A percentile compares a stretch with the other conserved stretches of the same genome.
Evolutionary conservation across 805 yeast species (phyloP).

Genomic region (Tanozyma kutaoensis): DNA sequence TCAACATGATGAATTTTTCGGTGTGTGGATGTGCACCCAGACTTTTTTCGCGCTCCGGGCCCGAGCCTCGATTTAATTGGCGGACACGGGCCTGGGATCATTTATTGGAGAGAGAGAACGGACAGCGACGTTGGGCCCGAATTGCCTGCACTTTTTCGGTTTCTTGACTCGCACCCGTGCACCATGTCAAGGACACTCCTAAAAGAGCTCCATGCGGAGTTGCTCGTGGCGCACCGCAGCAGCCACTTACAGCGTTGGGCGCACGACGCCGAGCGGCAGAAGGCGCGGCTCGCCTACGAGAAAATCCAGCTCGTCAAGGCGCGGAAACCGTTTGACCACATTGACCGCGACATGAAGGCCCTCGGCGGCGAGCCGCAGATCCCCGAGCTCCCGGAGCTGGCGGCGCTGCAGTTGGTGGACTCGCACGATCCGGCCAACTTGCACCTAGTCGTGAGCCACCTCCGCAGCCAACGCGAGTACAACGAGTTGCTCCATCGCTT

Average conservation of each 20-base stretch:
- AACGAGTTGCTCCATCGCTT: conserved; percentile 72
- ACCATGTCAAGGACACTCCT: conserved; percentile 4
- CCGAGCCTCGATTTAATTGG: conserved; percentile 7
- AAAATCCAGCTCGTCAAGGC: conserved; percentile 30
- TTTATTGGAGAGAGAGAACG: too few species aligned
- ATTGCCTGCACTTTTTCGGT: too few species aligned
- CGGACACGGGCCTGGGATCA: conserved; percentile 1
- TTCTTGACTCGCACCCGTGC: too few species aligned
- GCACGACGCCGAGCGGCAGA: conserved; percentile 28
- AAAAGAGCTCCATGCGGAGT: conserved; percentile 23
- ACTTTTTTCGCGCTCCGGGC: conserved; percentile 5
- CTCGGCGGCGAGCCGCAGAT: too few species aligned
- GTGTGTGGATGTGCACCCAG: too few species aligned
- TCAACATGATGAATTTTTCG: conserved; percentile 7
- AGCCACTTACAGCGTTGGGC: conserved; percentile 23
- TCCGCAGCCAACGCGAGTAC: conserved; percentile 65
- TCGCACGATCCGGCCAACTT: conserved; percentile 22
- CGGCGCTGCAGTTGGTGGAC: too few species aligned
- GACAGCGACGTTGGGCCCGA: too few species aligned
- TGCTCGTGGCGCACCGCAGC: conserved; percentile 20
- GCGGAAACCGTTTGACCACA: conserved; percentile 17
- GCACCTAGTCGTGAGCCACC: conserved; percentile 45
- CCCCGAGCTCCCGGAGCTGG: too few species aligned
- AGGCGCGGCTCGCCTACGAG: conserved; percentile 34
- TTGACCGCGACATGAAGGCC: conserved; percentile 15